Conservation (phyloP, 1,284 basidiomycete genomes). For the Pseudozyma sp. region DNA sequence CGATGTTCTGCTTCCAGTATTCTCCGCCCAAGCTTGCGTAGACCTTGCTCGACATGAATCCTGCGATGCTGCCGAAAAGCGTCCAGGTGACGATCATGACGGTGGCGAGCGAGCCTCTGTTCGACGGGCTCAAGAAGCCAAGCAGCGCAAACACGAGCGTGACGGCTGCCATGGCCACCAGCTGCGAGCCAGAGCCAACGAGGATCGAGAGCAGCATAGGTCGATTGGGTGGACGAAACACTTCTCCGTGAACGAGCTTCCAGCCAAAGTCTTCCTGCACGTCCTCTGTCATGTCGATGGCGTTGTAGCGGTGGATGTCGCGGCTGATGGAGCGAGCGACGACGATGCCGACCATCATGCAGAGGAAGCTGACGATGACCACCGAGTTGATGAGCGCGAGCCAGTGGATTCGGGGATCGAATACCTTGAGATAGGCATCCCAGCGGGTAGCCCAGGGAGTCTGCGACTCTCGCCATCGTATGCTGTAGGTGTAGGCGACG, state of each 20-base stretch:
- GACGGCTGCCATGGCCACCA: conserved; percentile 87
- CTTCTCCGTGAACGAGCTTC: conserved; percentile 96
- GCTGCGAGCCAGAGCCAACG: conserved; percentile 89
- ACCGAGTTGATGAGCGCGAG: conserved; percentile 94
- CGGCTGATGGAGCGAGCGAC: conserved; percentile 85
- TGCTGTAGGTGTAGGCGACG: conserved; percentile 89
- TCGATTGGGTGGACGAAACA: conserved; percentile 85
- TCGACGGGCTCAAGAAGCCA: conserved; percentile 96
- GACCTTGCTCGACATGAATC: conserved; percentile 86
- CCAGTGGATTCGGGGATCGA: conserved; percentile 72
- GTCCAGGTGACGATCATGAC: conserved; percentile 98
- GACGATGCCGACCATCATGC: conserved; percentile 88
- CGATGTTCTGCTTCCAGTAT: conserved; percentile 83
- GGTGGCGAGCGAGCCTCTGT: conserved; percentile 91
- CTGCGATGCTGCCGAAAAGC: conserved; percentile 89
- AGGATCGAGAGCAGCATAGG: conserved; percentile 82
- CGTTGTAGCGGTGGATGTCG: conserved; percentile 96
- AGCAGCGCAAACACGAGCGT: conserved; percentile 97
- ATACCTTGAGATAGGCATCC: conserved; percentile 80
- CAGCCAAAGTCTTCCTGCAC: conserved; percentile 98
- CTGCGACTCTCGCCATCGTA: conserved; percentile 88
- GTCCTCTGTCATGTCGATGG: conserved; percentile 91
- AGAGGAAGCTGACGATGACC: conserved; percentile 79
- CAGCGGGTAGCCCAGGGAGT: conserved; percentile 83
- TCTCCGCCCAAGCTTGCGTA: conserved; percentile 86